Evolutionary conservation across 768 basidiomycete species (phyloP).

Genomic region (Podaxis sp.): DNA sequence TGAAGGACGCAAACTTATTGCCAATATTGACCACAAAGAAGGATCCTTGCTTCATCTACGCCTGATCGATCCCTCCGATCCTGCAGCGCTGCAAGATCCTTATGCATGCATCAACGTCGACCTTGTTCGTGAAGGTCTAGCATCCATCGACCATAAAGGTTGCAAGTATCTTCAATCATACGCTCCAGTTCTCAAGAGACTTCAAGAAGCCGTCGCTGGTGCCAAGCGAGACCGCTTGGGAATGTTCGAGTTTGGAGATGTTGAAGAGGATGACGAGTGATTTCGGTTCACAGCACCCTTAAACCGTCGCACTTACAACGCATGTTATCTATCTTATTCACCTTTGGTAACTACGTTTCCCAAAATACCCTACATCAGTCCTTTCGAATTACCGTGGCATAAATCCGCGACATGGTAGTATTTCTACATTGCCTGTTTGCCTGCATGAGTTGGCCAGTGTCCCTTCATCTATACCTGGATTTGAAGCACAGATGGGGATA

Average conservation of each 20-base stretch:
- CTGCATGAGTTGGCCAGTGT: neutral
- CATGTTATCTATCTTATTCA: neutral
- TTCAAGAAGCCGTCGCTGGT: slow-evolving; percentile 53
- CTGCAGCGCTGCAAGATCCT: slow-evolving; percentile 61
- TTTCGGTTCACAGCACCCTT: neutral
- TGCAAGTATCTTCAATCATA: slow-evolving; percentile 72
- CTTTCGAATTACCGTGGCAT: neutral
- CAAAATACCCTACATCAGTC: neutral
- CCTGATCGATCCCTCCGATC: slow-evolving; percentile 85
- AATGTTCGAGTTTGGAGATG: slow-evolving; percentile 91
- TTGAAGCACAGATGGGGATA: neutral
- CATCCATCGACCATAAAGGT: slow-evolving; percentile 70
- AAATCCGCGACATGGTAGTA: too few relatives aligned
- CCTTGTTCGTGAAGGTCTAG: slow-evolving; percentile 84
- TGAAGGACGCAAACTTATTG: slow-evolving; percentile 93
- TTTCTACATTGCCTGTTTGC: too few relatives aligned
- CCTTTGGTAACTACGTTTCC: neutral
- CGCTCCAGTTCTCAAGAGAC: slow-evolving; percentile 58
- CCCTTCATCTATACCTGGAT: neutral
- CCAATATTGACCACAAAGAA: slow-evolving; percentile 90
- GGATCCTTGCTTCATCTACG: slow-evolving; percentile 78
- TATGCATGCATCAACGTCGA: slow-evolving; percentile 84
- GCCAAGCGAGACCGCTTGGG: slow-evolving; percentile 77
- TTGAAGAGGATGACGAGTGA: slow-evolving; percentile 71
- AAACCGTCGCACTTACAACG: too few relatives aligned